phyloP scores from a whole-genome alignment of 176 grass and related monocot genomes.

The Oryza glumipatula region DNA sequence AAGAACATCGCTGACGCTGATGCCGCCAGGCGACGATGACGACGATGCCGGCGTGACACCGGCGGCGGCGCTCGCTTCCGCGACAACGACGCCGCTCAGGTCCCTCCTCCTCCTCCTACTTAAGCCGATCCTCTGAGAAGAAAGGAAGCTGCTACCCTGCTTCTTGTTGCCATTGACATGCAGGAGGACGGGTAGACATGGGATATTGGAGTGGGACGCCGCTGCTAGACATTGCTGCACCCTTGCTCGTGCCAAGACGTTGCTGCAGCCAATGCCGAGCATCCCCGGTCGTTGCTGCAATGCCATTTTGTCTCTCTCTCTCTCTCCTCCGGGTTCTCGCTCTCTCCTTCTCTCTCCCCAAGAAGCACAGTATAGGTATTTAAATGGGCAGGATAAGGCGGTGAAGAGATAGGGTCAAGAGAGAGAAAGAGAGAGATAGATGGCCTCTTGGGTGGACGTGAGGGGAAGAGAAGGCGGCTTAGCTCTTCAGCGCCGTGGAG shows the following conservation, averaged over 20 bases:
- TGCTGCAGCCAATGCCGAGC: conserved; percentile 50
- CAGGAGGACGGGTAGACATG: conserved; percentile 30
- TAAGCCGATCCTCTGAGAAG: not conserved
- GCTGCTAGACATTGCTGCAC: conserved; percentile 27
- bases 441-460: conserved; percentile 33
- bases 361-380: conserved; percentile 46
- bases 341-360: not conserved
- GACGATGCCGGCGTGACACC: conserved; percentile 1
- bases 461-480: conserved; percentile 6
- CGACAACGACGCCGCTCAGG: conserved; percentile 9
- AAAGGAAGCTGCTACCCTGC: not conserved
- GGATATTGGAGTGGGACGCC: conserved; percentile 26
- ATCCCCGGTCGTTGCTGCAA: conserved; percentile 44
- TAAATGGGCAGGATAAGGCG: conserved; percentile 52
- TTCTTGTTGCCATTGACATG: conserved; percentile 25
- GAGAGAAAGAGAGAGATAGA: not conserved
- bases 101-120: conserved; percentile 1
- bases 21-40: conserved; percentile 11
- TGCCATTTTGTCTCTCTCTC: conserved; percentile 38
- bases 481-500: conserved; percentile 46
- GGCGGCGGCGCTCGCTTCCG: conserved; percentile 18
- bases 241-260: conserved; percentile 28
- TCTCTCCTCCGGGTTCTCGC: not conserved
- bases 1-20: conserved; percentile 79
- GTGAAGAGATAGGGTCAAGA: conserved; percentile 29